Evolutionary conservation across 192 early-diverging fungal species (phyloP), one percentile per base, ranked within the genome.

Genomic region (Coemansia sp.): DNA sequence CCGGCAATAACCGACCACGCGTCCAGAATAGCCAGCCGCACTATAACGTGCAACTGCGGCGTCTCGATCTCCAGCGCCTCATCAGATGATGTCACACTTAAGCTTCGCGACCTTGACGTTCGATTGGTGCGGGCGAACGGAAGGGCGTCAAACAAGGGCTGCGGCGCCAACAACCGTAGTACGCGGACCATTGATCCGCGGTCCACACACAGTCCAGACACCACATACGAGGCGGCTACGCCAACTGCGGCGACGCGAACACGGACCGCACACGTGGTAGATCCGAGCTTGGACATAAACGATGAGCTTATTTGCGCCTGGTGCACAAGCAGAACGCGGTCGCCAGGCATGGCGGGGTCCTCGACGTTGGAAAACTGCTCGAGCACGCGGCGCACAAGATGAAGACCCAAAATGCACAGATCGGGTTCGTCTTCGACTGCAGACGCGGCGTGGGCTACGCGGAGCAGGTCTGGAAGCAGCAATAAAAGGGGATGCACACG

Each of bases 231-330:
- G 3, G 73, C 57, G 0, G 73, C 78, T 5, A 66, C 65, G 19
- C 34, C 47, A 26, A 69, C 60, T 0, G 73, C 72, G 0, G 73
- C 78, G 34, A 60, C 57, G 3, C 62, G 50, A 8, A 65, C 64
- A 2, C 26, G 25, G 6, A 57, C 53, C 22, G 20, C 34, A 7
- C 34, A 23, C 0, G 7, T 12, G 7, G 1, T 17, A 10, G 46
- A 56, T 15, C 55, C 14, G 19, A 84, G 48, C 1, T 89, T 89
- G 2, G 97, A 92, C 14, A 92, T 91, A 42, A 99, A 83, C 2
- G 96, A 93, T 2, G 97, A 89, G 25, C 85, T 88, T 49, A 99
- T 91, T 69, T 98, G 96, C 0, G 95, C 94, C 71, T 94, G 91
- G 73, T 96, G 97, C 58, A 97, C 94, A 59, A 89, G 90, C 53